Percentiles rank a stretch among this genome's conserved stretches.
phyloP scores from a whole-genome alignment of 352 stramenopile species.

The Phytophthora pini region DNA sequence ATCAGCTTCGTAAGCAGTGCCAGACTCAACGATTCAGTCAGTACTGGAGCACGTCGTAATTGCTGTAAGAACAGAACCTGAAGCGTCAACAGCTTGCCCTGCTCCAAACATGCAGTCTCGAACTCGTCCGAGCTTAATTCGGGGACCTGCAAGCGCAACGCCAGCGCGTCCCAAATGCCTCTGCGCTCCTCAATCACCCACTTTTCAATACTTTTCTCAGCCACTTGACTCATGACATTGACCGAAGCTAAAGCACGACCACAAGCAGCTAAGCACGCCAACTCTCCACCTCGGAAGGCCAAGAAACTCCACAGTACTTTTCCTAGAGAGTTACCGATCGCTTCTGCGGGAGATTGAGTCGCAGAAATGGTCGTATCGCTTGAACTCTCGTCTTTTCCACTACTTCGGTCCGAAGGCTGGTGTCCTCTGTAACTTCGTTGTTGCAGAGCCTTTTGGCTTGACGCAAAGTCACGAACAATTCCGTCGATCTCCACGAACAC shows the following conservation, averaged over 20 bases:
- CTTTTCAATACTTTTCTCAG: slow-evolving; percentile 86
- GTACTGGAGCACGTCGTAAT: slow-evolving; percentile 55
- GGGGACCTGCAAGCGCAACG: slow-evolving; percentile 67
- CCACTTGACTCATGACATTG: slow-evolving; percentile 81
- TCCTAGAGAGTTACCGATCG: slow-evolving; percentile 63
- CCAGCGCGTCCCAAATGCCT: slow-evolving; percentile 66
- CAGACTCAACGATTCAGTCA: slow-evolving; percentile 75
- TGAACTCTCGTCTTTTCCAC: slow-evolving; percentile 28
- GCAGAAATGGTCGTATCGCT: slow-evolving; percentile 17
- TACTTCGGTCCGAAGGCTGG: slow-evolving; percentile 22
- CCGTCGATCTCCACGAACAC: slow-evolving; percentile 85
- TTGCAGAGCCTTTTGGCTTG: slow-evolving; percentile 55
- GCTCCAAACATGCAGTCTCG: slow-evolving; percentile 69
- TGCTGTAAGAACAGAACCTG: slow-evolving; percentile 85
- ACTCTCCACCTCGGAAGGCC: slow-evolving; percentile 79
- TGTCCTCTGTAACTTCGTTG: slow-evolving; percentile 27
- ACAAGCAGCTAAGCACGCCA: slow-evolving; percentile 73
- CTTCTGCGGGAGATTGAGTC: slow-evolving; percentile 44
- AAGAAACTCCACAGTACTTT: slow-evolving; percentile 84
- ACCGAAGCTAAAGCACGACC: slow-evolving; percentile 83
- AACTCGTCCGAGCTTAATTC: slow-evolving; percentile 87
- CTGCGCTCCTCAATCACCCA: slow-evolving; percentile 85
- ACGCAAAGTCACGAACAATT: slow-evolving; percentile 79
- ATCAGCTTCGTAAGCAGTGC: slow-evolving; percentile 77
- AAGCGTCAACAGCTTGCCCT: slow-evolving; percentile 80